Conservation (phyloP, 2,329 filamentous ascomycete species). For the Verticillium alfalfae region DNA sequence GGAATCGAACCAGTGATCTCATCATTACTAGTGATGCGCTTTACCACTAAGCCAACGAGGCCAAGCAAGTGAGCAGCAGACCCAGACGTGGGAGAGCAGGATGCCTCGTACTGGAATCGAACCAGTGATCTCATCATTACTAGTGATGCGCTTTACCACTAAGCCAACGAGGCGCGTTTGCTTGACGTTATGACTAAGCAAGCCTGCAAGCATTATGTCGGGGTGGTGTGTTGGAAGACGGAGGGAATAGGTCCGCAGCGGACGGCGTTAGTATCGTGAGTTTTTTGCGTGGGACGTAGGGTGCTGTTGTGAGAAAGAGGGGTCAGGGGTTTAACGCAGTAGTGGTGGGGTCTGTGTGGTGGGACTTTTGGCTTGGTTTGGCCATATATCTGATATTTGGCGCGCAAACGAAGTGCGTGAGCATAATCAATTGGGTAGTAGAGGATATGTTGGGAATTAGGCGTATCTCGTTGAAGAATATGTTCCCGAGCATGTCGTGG, state of each 20-base stretch:
- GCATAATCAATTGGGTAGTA: too few species aligned
- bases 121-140: conserved; percentile 29
- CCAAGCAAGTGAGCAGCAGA: conserved; percentile 1
- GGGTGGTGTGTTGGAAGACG: not conserved
- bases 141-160: conserved; percentile 30
- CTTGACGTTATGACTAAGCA: not conserved
- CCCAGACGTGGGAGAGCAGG: not conserved
- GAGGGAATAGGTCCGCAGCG: not conserved
- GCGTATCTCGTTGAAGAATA: too few species aligned
- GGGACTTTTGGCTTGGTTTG: not conserved
- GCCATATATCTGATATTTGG: not conserved
- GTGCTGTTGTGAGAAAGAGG: not conserved
- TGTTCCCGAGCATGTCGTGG: too few species aligned
- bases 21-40: conserved; percentile 30
- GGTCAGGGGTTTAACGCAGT: not conserved
- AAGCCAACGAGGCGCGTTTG: conserved; percentile 22
- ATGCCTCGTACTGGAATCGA: conserved; percentile 27
- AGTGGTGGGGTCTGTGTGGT: not conserved
- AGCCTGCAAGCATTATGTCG: not conserved
- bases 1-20: conserved; percentile 29
- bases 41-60: conserved; percentile 29
- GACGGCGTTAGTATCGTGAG: not conserved
- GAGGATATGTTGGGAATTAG: too few species aligned
- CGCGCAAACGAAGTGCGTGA: too few species aligned
- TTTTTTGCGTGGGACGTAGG: not conserved